phyloP scores from a whole-genome alignment of 305 asterid species.

The Fraxinus floribunda region DNA sequence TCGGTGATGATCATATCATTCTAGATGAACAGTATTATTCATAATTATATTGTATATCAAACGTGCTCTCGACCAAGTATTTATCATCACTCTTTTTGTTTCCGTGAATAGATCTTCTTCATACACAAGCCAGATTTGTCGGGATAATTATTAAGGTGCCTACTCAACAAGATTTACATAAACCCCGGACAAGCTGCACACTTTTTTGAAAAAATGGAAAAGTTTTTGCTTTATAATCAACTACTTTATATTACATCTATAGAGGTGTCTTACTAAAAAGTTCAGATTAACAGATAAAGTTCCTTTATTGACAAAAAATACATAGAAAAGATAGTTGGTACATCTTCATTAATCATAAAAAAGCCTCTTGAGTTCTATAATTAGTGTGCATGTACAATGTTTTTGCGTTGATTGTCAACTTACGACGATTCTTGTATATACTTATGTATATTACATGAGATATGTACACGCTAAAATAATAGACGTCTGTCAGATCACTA shows the following conservation, averaged over 20 bases:
- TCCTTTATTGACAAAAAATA: constrained; percentile 1
- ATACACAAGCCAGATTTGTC: constrained; percentile 2
- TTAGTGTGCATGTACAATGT: background rate
- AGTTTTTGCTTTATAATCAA: constrained; percentile 9
- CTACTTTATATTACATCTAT: constrained; percentile 33
- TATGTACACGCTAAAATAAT: background rate
- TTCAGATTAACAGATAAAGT: background rate
- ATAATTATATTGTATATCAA: background rate
- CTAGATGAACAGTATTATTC: background rate
- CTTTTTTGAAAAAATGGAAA: constrained; percentile 39
- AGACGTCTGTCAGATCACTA: background rate
- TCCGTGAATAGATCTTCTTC: background rate
- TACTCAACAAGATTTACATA: constrained; percentile 17
- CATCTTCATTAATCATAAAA: background rate
- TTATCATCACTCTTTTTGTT: background rate
- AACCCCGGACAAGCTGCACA: constrained; percentile 18
- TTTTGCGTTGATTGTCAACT: background rate
- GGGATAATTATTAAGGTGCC: constrained; percentile 10
- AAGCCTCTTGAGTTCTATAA: background rate
- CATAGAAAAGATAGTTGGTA: background rate
- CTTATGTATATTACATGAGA: background rate
- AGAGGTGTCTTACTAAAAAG: background rate
- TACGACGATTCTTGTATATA: background rate
- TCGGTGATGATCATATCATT: background rate
- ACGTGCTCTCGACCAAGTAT: background rate